Percentiles rank a stretch among this genome's conserved stretches.
Conservation (phyloP, 1,284 basidiomycete species). For the Rhodotorula sp. region DNA sequence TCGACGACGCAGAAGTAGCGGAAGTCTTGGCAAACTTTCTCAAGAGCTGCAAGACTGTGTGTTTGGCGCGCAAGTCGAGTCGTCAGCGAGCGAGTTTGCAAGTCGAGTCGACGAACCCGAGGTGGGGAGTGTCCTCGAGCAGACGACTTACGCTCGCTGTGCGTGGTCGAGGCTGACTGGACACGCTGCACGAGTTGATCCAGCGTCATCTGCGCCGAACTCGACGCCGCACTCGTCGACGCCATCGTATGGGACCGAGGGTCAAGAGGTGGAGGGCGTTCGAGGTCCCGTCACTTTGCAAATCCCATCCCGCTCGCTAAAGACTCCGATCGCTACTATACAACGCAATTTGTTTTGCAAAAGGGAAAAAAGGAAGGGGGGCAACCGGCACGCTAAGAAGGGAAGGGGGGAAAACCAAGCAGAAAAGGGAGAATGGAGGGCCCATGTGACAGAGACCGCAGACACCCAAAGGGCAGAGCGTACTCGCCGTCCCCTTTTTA, state of each 20-base stretch:
- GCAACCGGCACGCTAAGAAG: neutral
- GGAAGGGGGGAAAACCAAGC: neutral
- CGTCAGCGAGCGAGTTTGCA: no score
- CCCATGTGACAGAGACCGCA: no score
- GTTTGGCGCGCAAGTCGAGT: neutral
- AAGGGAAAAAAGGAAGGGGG: neutral
- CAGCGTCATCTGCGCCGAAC: neutral
- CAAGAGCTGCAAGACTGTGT: constrained; percentile 22
- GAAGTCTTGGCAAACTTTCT: constrained; percentile 32
- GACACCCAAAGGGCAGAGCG: no score
- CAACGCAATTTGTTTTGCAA: neutral
- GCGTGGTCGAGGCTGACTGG: constrained; percentile 6
- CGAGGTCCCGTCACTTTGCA: no score
- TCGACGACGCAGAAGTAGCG: neutral
- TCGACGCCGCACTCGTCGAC: neutral
- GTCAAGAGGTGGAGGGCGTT: no score
- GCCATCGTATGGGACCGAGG: neutral
- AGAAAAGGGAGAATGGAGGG: neutral
- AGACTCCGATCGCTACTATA: neutral
- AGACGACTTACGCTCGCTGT: constrained; percentile 10
- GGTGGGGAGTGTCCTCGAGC: neutral
- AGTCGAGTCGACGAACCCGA: neutral
- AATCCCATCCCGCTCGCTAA: no score
- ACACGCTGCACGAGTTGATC: constrained; percentile 16
- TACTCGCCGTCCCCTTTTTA: neutral